A percentile compares a stretch with the other conserved stretches of the same genome.
Conservation (phyloP, 2,329 filamentous ascomycete species). For the Plenodomus biglobosus region DNA sequence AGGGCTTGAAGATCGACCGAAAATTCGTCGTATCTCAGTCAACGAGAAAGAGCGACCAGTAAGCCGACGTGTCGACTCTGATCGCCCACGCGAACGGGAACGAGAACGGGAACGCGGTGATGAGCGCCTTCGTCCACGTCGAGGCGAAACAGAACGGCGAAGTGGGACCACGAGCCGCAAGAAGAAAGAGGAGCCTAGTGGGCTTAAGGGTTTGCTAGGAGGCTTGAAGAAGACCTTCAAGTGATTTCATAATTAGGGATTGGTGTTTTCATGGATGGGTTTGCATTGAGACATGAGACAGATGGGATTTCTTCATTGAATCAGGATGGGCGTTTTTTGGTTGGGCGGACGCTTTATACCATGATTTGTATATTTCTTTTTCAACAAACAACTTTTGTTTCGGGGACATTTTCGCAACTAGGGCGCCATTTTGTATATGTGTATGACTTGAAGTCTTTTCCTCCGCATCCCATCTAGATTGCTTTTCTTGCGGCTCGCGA, state of each 20-base stretch:
- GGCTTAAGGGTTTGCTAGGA: constrained; percentile 36
- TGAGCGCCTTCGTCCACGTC: constrained; percentile 22
- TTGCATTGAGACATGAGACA: background rate
- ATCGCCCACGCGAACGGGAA: constrained; percentile 30
- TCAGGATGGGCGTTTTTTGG: too few species aligned
- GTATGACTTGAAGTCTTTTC: too few species aligned
- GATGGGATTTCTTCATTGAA: constrained; percentile 8
- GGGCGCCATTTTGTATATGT: too few species aligned
- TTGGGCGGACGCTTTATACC: background rate
- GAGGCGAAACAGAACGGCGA: constrained; percentile 29
- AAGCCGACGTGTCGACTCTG: constrained; percentile 32
- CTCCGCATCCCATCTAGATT: too few species aligned
- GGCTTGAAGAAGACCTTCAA: constrained; percentile 35
- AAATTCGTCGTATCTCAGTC: constrained; percentile 33
- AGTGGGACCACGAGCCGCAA: constrained; percentile 20
- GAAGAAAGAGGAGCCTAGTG: constrained; percentile 35
- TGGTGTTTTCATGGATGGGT: background rate
- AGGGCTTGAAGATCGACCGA: constrained; percentile 32
- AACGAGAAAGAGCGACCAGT: constrained; percentile 34
- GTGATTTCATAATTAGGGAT: constrained; percentile 5
- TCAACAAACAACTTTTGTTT: background rate
- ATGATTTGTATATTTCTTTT: background rate
- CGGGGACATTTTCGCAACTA: too few species aligned
- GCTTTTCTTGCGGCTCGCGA: too few species aligned
- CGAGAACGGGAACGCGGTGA: constrained; percentile 28